Evolutionary conservation across 2,329 filamentous ascomycete genomes (phyloP).

Genomic region (Diaporthe eres): DNA sequence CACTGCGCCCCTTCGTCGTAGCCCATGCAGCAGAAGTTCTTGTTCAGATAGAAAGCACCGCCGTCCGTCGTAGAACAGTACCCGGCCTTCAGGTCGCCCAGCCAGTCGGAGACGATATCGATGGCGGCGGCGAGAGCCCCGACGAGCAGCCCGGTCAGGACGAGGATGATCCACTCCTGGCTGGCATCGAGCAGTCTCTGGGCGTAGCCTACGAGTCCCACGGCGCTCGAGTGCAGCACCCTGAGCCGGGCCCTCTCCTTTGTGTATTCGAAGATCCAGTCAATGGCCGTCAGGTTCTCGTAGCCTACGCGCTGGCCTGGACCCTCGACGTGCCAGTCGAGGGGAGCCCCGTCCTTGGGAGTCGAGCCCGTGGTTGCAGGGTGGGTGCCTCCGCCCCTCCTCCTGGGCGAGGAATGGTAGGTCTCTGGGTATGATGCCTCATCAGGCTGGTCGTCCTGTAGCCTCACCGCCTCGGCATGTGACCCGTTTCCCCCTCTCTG

Average conservation of each 20-base stretch:
- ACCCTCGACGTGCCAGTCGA: slow-evolving; percentile 92
- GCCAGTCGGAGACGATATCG: slow-evolving; percentile 91
- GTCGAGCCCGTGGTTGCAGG: slow-evolving; percentile 26
- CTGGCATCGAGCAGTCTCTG: slow-evolving; percentile 84
- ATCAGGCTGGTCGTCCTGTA: not conserved
- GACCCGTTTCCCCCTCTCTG: slow-evolving; percentile 26
- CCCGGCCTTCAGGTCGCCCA: slow-evolving; percentile 91
- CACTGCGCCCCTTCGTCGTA: slow-evolving; percentile 88
- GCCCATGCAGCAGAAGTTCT: slow-evolving; percentile 92
- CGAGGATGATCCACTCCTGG: slow-evolving; percentile 91
- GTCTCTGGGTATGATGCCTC: slow-evolving; percentile 7
- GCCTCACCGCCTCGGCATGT: slow-evolving; percentile 23
- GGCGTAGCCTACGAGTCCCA: slow-evolving; percentile 80
- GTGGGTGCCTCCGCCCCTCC: slow-evolving; percentile 21
- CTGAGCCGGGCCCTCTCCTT: slow-evolving; percentile 92
- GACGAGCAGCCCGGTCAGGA: slow-evolving; percentile 86
- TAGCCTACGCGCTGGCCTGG: slow-evolving; percentile 93
- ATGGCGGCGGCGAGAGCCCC: slow-evolving; percentile 90
- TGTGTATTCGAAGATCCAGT: slow-evolving; percentile 99
- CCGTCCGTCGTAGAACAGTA: slow-evolving; percentile 86
- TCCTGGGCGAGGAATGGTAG: slow-evolving; percentile 32
- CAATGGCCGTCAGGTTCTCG: slow-evolving; percentile 96
- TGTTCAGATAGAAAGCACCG: slow-evolving; percentile 91
- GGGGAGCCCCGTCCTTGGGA: slow-evolving; percentile 63
- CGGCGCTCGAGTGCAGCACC: slow-evolving; percentile 77